These are phyloP conservation scores for Vigna trinervia DNA, from an alignment of 306 rosid genomes.

Conservation along the genomic window DNA sequence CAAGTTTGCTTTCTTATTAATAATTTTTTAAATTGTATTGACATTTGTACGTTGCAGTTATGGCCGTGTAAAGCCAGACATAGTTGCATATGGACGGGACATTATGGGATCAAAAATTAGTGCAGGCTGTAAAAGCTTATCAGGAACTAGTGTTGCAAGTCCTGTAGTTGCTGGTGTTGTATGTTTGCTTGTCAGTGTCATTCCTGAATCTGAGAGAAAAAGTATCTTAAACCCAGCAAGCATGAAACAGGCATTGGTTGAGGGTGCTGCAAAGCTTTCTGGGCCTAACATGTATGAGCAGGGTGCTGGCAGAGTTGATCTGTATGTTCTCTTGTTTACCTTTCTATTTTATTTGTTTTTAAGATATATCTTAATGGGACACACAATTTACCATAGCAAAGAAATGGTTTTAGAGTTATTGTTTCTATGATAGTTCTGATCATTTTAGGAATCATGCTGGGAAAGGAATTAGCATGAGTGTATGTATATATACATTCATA, in stretches of 20 bases:
- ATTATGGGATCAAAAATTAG: conserved; percentile 97
- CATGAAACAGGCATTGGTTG: conserved; percentile 98
- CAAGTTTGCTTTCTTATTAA: conserved; percentile 34
- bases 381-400: neutral
- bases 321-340: conserved; percentile 64
- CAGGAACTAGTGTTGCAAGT: conserved; percentile 99
- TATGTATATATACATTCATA: neutral
- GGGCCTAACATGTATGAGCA: conserved; percentile 96
- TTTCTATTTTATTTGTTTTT: conserved; percentile 28
- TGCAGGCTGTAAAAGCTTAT: conserved; percentile 95
- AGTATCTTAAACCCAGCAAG: conserved; percentile 90
- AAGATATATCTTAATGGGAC: conserved; percentile 20
- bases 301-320: conserved; percentile 98
- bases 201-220: conserved; percentile 75
- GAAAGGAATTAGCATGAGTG: neutral
- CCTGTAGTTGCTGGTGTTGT: conserved; percentile 99
- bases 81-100: conserved; percentile 97
- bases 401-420: neutral
- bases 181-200: conserved; percentile 93
- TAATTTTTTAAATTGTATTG: conserved; percentile 11
- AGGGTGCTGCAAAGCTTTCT: conserved; percentile 92
- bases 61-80: conserved; percentile 97
- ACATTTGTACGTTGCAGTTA: conserved; percentile 57
- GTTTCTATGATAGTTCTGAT: neutral
- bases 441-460: neutral